Evolutionary conservation across 441 rosid species (phyloP).

Genomic region (Jatropha podagrica): DNA sequence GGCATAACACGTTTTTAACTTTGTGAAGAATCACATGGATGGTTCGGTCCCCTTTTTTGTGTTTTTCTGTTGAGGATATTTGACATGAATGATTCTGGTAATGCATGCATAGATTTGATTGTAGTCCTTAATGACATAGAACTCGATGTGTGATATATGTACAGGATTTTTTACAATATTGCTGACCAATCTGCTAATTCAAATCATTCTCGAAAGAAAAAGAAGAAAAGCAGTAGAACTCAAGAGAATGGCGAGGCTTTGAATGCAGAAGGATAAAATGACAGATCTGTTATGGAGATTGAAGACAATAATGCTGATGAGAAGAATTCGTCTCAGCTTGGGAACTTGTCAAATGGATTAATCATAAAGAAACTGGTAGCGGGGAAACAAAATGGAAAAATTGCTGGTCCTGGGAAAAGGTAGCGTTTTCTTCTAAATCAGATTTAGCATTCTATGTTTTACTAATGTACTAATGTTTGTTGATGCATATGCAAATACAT

Average conservation of each 20-base stretch:
- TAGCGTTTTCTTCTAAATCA: slow-evolving; percentile 7
- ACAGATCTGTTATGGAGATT: no score
- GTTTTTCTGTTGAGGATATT: no score
- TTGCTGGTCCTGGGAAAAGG: slow-evolving; percentile 54
- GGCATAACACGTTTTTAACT: no score
- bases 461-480: neutral
- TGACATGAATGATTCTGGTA: no score
- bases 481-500: neutral
- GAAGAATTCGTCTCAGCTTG: neutral
- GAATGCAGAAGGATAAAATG: no score
- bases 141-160: neutral
- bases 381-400: slow-evolving; percentile 44
- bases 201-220: slow-evolving; percentile 29
- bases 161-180: slow-evolving; percentile 30
- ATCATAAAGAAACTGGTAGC: slow-evolving; percentile 41
- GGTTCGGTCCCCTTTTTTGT: no score
- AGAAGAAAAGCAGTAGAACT: slow-evolving; percentile 24
- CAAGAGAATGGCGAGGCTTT: slow-evolving; percentile 15
- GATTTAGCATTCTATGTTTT: no score
- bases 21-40: no score
- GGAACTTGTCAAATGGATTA: slow-evolving; percentile 31
- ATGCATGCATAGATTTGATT: no score
- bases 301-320: no score
- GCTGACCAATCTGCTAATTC: slow-evolving; percentile 18
- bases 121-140: neutral